Base-by-base conservation (phyloP, 2,329 filamentous ascomycete species). In the Sclerotinia borealis region DNA sequence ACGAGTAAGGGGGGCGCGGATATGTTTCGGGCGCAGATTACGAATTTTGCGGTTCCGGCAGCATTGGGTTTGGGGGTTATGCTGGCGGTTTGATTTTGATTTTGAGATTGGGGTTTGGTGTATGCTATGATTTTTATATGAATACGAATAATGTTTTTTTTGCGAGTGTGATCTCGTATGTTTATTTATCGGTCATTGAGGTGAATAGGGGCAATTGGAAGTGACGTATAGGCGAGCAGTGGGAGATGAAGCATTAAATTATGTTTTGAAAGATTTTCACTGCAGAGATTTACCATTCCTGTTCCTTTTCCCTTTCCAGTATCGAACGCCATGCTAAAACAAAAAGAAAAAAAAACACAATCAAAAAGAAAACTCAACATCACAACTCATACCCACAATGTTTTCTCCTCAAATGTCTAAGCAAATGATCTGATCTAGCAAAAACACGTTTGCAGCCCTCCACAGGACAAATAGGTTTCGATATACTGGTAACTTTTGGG, bases 21-120 rank as follows among this genome's bases (percentile, higher is more conserved):
- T 9, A 37, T 25, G 8, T 52, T 54, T n/a, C 22, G 22, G 39
- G 22, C 59, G 2, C 37, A 45, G 41, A 62, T 62, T 56, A 62
- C 59, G 11, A 62, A 62, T 62, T 62, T 62, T 62, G 59, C 59
- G 4, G 19, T 62, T n/a, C 59, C 59, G 17, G 59, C 59, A 15
- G 59, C 59, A 17, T 25, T 62, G 49, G 59, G 59, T 2, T 34
- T 62, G 6, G 50, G 49, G 4, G 39, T n/a, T 31, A 62, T 62
- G 50, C 22, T 62, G 39, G 54, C 10, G 8, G 13, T 56, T 25
- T 56, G n/a, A 54, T n/a, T n/a, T n/a, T n/a, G 25, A n/a, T 34
- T 22, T 15, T n/a, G n/a, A n/a, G n/a, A n/a, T 51, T 8, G 34
- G 31, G n/a, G n/a, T 17, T 34, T n/a, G 19, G 4, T 45, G 6